Conservation (phyloP, 192 early-diverging fungal species). For the Coemansia sp. region DNA sequence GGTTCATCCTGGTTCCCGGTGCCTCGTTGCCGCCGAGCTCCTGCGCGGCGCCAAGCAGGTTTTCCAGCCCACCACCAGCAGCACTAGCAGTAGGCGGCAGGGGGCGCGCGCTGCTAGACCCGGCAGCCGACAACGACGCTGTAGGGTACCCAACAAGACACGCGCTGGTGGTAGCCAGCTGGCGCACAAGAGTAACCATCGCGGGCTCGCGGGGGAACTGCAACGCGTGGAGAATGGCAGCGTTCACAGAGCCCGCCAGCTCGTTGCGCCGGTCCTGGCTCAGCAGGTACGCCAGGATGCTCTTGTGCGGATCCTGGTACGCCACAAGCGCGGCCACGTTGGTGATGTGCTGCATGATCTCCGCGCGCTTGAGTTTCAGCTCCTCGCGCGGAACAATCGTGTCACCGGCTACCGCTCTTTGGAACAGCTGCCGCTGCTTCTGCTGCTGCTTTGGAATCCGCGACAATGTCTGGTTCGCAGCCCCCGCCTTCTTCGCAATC, state of each 20-base stretch:
- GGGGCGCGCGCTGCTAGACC: background rate
- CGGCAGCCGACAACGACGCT: constrained; percentile 9
- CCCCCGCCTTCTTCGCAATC: no score
- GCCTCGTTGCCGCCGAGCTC: background rate
- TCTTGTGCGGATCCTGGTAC: constrained; percentile 38
- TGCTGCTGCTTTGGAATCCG: no score
- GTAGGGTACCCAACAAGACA: constrained; percentile 38
- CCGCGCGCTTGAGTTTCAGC: constrained; percentile 32
- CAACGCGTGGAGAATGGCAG: constrained; percentile 33
- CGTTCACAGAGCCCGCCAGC: constrained; percentile 34
- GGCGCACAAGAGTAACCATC: constrained; percentile 35
- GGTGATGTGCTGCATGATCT: constrained; percentile 49
- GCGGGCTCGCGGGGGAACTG: constrained; percentile 38
- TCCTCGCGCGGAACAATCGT: constrained; percentile 33
- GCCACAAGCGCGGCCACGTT: constrained; percentile 44
- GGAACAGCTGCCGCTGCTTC: background rate
- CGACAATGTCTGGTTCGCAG: no score
- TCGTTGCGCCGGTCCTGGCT: constrained; percentile 29
- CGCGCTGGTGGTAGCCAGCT: constrained; percentile 42
- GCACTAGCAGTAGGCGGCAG: no score
- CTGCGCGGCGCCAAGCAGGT: no score
- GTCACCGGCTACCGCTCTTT: background rate
- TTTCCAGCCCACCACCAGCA: no score
- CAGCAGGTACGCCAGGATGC: constrained; percentile 35
- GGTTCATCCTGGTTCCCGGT: background rate